A percentile compares a stretch with the other conserved stretches of the same genome.
These are phyloP conservation scores for Coriaria nepalensis DNA, from an alignment of 306 rosid genomes.

Conservation along the genomic window DNA sequence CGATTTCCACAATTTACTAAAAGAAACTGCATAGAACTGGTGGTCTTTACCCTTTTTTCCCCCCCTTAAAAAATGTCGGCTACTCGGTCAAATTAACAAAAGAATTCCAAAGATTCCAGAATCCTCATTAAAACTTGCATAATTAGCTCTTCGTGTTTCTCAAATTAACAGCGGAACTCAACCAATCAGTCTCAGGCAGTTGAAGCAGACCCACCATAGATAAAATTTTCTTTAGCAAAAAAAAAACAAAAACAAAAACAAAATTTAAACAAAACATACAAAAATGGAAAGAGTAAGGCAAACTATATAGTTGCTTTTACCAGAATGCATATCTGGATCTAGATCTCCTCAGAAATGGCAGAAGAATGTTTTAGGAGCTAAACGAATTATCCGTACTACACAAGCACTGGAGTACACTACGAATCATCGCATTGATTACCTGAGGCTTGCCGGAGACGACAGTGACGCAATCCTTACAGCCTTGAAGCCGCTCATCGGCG, in stretches of 20 bases:
- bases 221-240: neutral
- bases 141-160: neutral
- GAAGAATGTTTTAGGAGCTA: neutral
- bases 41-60: neutral
- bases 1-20: neutral
- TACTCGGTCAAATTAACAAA: too few relatives aligned
- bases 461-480: conserved; percentile 93
- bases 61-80: too few relatives aligned
- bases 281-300: neutral
- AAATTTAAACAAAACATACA: neutral
- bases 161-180: conserved; percentile 1
- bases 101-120: conserved; percentile 5
- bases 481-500: conserved; percentile 83
- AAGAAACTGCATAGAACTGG: neutral
- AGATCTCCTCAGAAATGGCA: conserved; percentile 18
- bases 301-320: neutral
- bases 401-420: neutral
- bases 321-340: conserved; percentile 20
- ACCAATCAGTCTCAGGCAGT: conserved; percentile 1
- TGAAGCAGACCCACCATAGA: neutral
- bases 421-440: conserved; percentile 23
- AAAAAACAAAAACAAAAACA: too few relatives aligned
- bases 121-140: neutral
- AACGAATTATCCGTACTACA: conserved; percentile 1
- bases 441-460: conserved; percentile 89